Percentiles rank a stretch among this genome's conserved stretches.
Evolutionary conservation across 371 early-diverging fungal species (phyloP).

Genomic region (Saksenaea oblongispora): DNA sequence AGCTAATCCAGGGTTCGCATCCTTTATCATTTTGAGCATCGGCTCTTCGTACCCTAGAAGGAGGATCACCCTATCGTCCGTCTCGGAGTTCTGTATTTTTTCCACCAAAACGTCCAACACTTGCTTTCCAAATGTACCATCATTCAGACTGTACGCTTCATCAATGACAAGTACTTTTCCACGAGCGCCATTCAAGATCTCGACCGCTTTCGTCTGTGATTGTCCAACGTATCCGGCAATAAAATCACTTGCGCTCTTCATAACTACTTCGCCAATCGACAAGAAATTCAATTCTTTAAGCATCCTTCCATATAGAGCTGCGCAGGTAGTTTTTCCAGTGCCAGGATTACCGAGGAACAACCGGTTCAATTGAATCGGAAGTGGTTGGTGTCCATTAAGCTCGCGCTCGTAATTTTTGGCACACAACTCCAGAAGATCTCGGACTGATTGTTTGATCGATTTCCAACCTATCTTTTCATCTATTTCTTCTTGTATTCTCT

Average conservation of each 20-base stretch:
- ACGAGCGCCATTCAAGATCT: background rate
- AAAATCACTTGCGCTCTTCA: background rate
- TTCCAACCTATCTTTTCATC: background rate
- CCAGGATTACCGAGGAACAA: background rate
- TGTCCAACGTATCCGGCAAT: constrained; percentile 1
- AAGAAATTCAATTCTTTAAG: background rate
- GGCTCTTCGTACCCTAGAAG: background rate
- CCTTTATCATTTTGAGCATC: background rate
- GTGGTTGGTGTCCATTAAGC: background rate
- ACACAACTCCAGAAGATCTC: background rate
- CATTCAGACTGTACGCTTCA: background rate
- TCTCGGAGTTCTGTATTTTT: background rate
- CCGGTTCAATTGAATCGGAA: background rate
- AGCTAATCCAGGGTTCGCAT: background rate
- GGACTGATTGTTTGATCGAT: background rate
- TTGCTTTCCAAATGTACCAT: background rate
- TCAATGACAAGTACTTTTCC: background rate
- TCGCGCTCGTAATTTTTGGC: constrained; percentile 1
- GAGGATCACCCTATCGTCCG: background rate
- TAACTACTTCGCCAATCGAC: background rate
- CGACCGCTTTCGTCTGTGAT: background rate
- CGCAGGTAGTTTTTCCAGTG: background rate
- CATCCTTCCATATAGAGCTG: background rate
- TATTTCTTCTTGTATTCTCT: background rate
- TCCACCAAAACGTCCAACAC: background rate